Evolutionary conservation across 164 flowering plant genomes (phyloP), one percentile per base, ranked within the genome.

Genomic region (Hamamelis virginiana): DNA sequence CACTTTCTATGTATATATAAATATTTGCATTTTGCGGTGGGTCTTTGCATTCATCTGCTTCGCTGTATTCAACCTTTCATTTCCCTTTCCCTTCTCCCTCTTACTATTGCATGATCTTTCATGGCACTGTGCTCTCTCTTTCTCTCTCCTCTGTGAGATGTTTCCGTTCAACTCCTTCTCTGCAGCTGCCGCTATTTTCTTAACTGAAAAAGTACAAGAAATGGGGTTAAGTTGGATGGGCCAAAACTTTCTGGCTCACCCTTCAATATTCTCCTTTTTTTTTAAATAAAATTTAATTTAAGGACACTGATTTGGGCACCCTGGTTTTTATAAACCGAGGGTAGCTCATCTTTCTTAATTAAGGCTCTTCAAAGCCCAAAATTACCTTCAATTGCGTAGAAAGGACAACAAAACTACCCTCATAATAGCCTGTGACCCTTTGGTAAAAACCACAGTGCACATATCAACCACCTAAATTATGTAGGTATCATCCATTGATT

Each of bases 21-120:
- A 53, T n/a, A n/a, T n/a, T n/a, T n/a, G n/a, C n/a, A n/a, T n/a
- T 52, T 22, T 41, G 55, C 45, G 63, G 63, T 61, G 68, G 67
- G 67, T 70, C 72, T 64, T 71, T 51, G 10, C 23, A 47, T n/a
- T 38, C 33, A 69, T 76, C 77, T 82, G 87, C 87, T 82, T 86
- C 84, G 88, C 90, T 84, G 87, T 76, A 78, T 77, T 77, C 86
- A 80, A 81, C 85, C 78, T 77, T 78, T 69, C 61, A 46, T 52
- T 33, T 66, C 38, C 62, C 33, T 53, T 57, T 55, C 59, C 23
- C 27, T 53, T 56, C 69, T 53, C 27, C 57, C 51, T 69, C 48
- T 41, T 59, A 38, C n/a, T 56, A 55, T 63, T 55, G 14, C 59
- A 44, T 56, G 58, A 27, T 22, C 64, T 62, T 48, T 67, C 26